Evolutionary conservation across 2,329 filamentous ascomycete species (phyloP), one percentile per base, ranked within the genome.

Genomic region (Ilyonectria sp.): DNA sequence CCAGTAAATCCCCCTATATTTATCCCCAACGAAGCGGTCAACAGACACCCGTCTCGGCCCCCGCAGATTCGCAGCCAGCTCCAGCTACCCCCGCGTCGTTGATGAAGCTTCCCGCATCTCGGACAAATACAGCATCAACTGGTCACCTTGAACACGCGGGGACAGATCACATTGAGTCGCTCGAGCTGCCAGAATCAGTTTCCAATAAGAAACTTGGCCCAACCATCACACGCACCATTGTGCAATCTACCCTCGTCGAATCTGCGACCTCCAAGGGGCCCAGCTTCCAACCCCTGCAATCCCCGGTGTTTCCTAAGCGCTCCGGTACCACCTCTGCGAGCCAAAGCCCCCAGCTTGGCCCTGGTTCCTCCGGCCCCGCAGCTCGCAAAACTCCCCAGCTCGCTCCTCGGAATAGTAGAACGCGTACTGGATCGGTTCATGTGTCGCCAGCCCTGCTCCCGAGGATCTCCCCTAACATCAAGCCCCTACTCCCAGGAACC

Each of bases 401-500:
- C 55, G 85, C 87, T 4, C 85, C 89, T 9, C 86, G 90, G 40
- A 84, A 84, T 26, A 85, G 83, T 68, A 92, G 92, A 76, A 96
- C 95, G 81, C 87, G 94, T 73, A 85, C 90, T 31, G 89, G 87
- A 74, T 93, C 93, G 2, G 88, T 91, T 7, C 90, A 95, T n/a
- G 89, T 92, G 10, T 97, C 94, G 47, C 95, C 96, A 6, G 95
- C 95, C 17, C 82, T 98, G 40, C 86, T 94, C 31, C 96, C 96
- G 2, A 93, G 90, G 79, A 98, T 98, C 69, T 98, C 95, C 29
- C 96, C 95, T 3, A 97, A 90, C 79, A 97, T 99, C 79, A 97
- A 97, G 79, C 95, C 96, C 10, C 81, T 98, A 23, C 87, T 98
- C 53, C 94, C 94, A 21, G 91, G 82, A 29, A 80, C 80, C 0